Conservation (phyloP, 75 land plant genomes). For the Azolla pinnata region DNA sequence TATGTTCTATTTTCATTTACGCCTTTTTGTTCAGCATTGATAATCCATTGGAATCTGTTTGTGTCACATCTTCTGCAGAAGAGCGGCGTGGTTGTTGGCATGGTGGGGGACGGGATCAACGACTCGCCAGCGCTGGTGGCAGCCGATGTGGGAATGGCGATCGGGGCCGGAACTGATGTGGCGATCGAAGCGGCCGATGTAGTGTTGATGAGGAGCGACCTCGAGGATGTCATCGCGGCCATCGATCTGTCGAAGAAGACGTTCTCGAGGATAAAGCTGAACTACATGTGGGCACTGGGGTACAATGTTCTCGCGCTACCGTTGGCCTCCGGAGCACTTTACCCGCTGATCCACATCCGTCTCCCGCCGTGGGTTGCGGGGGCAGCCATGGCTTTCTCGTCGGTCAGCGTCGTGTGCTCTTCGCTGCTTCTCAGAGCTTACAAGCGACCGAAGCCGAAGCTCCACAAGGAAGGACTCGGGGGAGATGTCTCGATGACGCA, state of each 20-base stretch:
- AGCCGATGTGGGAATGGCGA: conserved; percentile 98
- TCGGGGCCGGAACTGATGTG: conserved; percentile 96
- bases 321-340: conserved; percentile 85
- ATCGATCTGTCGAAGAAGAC: conserved; percentile 85
- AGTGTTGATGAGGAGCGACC: conserved; percentile 85
- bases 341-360: conserved; percentile 61
- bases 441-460: conserved; percentile 58
- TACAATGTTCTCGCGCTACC: conserved; percentile 86
- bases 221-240: conserved; percentile 92
- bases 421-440: conserved; percentile 76
- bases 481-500: no score
- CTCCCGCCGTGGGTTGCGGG: conserved; percentile 97
- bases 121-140: conserved; percentile 93
- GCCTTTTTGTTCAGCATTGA: no score
- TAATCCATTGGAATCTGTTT: no score
- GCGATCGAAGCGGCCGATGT: conserved; percentile 97
- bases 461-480: no score
- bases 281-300: conserved; percentile 92
- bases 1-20: no score
- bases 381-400: conserved; percentile 98
- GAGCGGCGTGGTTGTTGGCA: conserved; percentile 63
- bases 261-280: conserved; percentile 58
- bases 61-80: no score
- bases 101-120: conserved; percentile 98
- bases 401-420: conserved; percentile 88